A percentile compares a stretch with the other conserved stretches of the same genome.
Conservation (phyloP, 257 asterid genomes). For the Mitragyna speciosa region DNA sequence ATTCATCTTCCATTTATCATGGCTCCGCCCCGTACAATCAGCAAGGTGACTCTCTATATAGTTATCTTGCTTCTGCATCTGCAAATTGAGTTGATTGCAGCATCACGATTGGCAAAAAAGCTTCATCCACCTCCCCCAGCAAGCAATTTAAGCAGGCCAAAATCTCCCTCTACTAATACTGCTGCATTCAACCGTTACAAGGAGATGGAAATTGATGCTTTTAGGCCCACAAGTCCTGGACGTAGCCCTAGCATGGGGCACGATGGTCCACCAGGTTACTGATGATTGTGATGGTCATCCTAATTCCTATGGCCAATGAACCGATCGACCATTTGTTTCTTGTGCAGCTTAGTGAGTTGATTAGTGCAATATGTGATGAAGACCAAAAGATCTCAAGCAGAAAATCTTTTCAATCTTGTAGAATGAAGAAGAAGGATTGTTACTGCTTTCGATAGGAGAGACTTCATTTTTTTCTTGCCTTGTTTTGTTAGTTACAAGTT, state of each 20-base stretch:
- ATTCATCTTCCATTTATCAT: background rate
- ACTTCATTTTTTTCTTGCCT: background rate
- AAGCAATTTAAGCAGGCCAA: background rate
- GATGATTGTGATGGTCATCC: background rate
- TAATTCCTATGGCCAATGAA: background rate
- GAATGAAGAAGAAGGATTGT: background rate
- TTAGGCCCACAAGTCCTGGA: constrained; percentile 57
- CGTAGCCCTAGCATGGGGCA: constrained; percentile 82
- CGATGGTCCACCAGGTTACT: constrained; percentile 33
- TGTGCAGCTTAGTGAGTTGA: background rate
- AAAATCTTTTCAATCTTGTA: background rate
- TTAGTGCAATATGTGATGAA: background rate
- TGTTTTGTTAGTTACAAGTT: too few relatives aligned
- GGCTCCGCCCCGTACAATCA: background rate
- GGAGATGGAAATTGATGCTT: constrained; percentile 3
- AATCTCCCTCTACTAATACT: background rate
- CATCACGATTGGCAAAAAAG: constrained; percentile 12
- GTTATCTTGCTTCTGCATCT: constrained; percentile 24
- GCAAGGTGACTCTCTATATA: background rate
- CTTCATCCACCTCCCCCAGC: background rate
- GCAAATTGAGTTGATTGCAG: constrained; percentile 10
- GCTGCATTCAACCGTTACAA: constrained; percentile 25
- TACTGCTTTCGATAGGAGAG: background rate
- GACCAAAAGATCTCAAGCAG: background rate
- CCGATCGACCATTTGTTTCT: background rate